Percentiles rank a stretch among this genome's conserved stretches.
phyloP scores from a whole-genome alignment of 108 stramenopile genomes.

The Chaetoceros muelleri region DNA sequence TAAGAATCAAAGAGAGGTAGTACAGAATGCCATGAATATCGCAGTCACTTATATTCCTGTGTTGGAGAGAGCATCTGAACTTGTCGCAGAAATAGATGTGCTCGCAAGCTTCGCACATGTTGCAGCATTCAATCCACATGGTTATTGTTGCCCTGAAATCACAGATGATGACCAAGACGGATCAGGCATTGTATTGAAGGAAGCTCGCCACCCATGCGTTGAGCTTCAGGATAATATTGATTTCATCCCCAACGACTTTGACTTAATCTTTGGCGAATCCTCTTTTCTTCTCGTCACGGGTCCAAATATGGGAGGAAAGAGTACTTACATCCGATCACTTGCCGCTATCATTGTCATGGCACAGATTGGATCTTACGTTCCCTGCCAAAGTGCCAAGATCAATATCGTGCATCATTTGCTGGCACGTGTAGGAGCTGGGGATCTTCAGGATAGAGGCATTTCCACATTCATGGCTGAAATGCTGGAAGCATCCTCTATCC shows the following conservation, averaged over 20 bases:
- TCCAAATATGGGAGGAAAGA: slow-evolving; percentile 89
- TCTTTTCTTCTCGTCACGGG: slow-evolving; percentile 90
- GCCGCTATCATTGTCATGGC: slow-evolving; percentile 93
- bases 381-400: slow-evolving; percentile 70
- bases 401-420: slow-evolving; percentile 87
- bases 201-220: slow-evolving; percentile 94
- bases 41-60: slow-evolving; percentile 81
- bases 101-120: slow-evolving; percentile 69
- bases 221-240: slow-evolving; percentile 84
- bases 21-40: slow-evolving; percentile 64
- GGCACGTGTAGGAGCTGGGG: slow-evolving; percentile 93
- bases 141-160: slow-evolving; percentile 83
- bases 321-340: slow-evolving; percentile 91
- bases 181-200: slow-evolving; percentile 63
- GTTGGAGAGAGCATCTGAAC: slow-evolving; percentile 44
- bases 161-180: slow-evolving; percentile 77
- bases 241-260: slow-evolving; percentile 95
- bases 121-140: slow-evolving; percentile 74
- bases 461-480: slow-evolving; percentile 99
- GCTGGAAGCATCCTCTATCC: slow-evolving; percentile 91
- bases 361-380: slow-evolving; percentile 89
- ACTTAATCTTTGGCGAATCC: slow-evolving; percentile 46
- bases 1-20: slow-evolving; percentile 56
- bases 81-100: slow-evolving; percentile 77
- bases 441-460: slow-evolving; percentile 88